Percentiles rank a stretch among this genome's conserved stretches.
Conservation (phyloP, 1,139 yeast genomes). For the Scheffersomyces illinoinensis region DNA sequence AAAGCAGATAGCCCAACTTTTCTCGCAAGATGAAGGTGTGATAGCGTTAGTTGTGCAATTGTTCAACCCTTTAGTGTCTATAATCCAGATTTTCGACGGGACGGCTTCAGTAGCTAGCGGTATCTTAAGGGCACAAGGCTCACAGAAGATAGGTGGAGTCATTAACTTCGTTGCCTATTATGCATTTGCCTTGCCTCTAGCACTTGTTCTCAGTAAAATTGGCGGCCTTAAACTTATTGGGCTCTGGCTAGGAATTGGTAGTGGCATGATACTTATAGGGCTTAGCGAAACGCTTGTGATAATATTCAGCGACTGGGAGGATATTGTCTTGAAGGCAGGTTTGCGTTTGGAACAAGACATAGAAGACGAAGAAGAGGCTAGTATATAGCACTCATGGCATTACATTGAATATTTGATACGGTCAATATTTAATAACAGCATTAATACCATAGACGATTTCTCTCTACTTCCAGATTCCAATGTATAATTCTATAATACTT, state of each 20-base stretch:
- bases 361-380: conserved; percentile 13
- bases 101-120: conserved; percentile 85
- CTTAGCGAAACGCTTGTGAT: conserved; percentile 50
- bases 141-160: conserved; percentile 80
- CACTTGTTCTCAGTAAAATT: conserved; percentile 60
- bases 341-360: conserved; percentile 19
- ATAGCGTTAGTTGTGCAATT: conserved; percentile 46
- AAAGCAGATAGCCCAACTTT: conserved; percentile 59
- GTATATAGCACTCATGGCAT: background rate
- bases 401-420: background rate
- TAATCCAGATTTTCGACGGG: conserved; percentile 77
- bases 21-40: conserved; percentile 72
- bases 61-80: conserved; percentile 67
- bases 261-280: conserved; percentile 74
- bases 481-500: too few species aligned
- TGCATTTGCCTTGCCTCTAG: conserved; percentile 68
- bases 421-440: background rate
- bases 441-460: background rate
- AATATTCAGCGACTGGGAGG: conserved; percentile 44
- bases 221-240: conserved; percentile 61
- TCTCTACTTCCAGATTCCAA: background rate
- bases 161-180: conserved; percentile 78
- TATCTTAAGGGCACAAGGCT: conserved; percentile 81
- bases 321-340: conserved; percentile 33
- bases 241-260: conserved; percentile 85